Percentiles rank a stretch among this genome's conserved stretches.
Evolutionary conservation across 352 stramenopile genomes (phyloP).

Genomic region (Ophiocytium majus): DNA sequence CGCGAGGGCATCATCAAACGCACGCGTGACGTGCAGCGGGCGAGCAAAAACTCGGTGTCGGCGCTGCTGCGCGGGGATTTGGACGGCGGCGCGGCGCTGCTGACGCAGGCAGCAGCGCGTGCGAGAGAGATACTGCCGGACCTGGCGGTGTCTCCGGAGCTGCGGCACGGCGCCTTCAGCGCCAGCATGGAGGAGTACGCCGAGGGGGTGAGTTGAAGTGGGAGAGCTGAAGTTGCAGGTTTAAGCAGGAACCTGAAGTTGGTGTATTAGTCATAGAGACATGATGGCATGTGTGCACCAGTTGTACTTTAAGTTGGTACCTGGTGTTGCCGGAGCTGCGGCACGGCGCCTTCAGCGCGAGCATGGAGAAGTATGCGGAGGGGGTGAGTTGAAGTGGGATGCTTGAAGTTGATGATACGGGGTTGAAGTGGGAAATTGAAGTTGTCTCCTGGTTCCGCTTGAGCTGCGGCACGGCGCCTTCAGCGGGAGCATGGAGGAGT

Average conservation of each 20-base stretch:
- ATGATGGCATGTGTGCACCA: too few relatives aligned
- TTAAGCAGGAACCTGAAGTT: background rate
- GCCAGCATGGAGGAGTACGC: conserved; percentile 42
- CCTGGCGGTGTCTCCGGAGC: conserved; percentile 24
- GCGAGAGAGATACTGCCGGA: conserved; percentile 31
- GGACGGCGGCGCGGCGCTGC: conserved; percentile 28
- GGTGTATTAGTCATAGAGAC: too few relatives aligned
- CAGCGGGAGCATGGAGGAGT: conserved; percentile 42
- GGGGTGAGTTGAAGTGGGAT: too few relatives aligned
- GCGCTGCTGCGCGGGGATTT: conserved; percentile 33
- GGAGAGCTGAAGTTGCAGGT: too few relatives aligned
- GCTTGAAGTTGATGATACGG: too few relatives aligned
- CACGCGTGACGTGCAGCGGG: conserved; percentile 58
- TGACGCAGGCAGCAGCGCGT: conserved; percentile 22
- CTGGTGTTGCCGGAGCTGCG: conserved; percentile 29
- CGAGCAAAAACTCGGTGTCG: conserved; percentile 59
- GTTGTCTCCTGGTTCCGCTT: conserved; percentile 5
- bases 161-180: conserved; percentile 36
- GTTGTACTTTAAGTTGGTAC: background rate
- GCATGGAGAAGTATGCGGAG: conserved; percentile 35
- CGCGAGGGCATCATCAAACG: conserved; percentile 59
- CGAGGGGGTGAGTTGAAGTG: background rate
- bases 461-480: conserved; percentile 36
- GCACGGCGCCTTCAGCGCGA: conserved; percentile 32
- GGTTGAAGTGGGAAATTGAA: background rate